Percentiles rank a stretch among this genome's conserved stretches.
Conservation (phyloP, 495 filamentous ascomycete species). For the Pyrenula aspistea region DNA sequence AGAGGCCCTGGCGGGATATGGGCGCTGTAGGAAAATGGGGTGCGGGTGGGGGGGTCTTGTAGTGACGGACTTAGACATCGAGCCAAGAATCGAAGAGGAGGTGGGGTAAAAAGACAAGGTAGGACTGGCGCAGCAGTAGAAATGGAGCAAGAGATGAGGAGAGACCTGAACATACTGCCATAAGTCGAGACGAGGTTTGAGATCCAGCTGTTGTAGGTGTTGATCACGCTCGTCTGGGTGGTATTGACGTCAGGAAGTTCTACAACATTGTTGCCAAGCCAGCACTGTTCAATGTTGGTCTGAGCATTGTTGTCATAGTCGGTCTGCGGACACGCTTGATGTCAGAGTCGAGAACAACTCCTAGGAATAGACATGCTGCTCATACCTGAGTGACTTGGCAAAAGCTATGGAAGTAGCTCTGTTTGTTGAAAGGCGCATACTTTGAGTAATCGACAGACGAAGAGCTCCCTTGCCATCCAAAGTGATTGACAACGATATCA, state of each 20-base stretch:
- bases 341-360: too few species aligned
- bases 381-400: slow-evolving; percentile 46
- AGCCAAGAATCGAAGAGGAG: too few species aligned
- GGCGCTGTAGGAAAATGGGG: too few species aligned
- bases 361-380: slow-evolving; percentile 23
- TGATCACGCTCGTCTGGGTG: slow-evolving; percentile 35
- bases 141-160: neutral
- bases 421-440: slow-evolving; percentile 47
- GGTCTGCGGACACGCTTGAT: too few species aligned
- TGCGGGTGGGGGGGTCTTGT: too few species aligned
- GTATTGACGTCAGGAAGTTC: slow-evolving; percentile 52
- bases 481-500: slow-evolving; percentile 56
- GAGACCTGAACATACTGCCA: slow-evolving; percentile 12
- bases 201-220: slow-evolving; percentile 47
- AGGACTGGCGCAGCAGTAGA: neutral
- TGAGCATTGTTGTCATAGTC: slow-evolving; percentile 9
- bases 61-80: too few species aligned
- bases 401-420: slow-evolving; percentile 43
- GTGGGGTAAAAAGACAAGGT: too few species aligned
- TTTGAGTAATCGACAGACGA: slow-evolving; percentile 37
- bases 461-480: slow-evolving; percentile 34
- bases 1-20: too few species aligned
- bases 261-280: slow-evolving; percentile 44
- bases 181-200: slow-evolving; percentile 45
- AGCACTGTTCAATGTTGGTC: slow-evolving; percentile 28